Conservation (phyloP, 2,329 filamentous ascomycete genomes). For the Xylariaceae sp. region DNA sequence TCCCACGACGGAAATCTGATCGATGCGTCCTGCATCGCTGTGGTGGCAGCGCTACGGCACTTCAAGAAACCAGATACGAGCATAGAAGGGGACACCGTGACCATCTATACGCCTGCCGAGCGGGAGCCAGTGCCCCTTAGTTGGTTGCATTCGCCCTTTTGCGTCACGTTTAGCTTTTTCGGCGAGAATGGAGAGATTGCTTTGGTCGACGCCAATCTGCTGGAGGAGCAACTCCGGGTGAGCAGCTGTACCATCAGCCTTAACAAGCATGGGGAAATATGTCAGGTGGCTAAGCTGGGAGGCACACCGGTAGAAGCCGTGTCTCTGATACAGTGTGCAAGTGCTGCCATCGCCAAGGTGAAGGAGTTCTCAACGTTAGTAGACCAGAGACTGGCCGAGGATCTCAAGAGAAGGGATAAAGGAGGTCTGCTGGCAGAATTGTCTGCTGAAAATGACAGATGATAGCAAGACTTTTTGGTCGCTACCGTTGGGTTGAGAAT, state of each 20-base stretch:
- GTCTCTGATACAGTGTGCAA: slow-evolving; percentile 69
- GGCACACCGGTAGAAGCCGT: slow-evolving; percentile 78
- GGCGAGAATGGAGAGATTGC: slow-evolving; percentile 64
- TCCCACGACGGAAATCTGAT: slow-evolving; percentile 87
- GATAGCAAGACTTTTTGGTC: slow-evolving; percentile 30
- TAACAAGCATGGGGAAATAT: slow-evolving; percentile 85
- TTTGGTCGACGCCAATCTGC: slow-evolving; percentile 63
- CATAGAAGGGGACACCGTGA: slow-evolving; percentile 78
- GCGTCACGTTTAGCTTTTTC: slow-evolving; percentile 85
- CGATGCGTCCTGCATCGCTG: slow-evolving; percentile 78
- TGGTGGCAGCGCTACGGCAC: slow-evolving; percentile 83
- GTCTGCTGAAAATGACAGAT: slow-evolving; percentile 80
- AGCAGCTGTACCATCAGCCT: slow-evolving; percentile 76
- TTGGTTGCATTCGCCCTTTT: slow-evolving; percentile 88
- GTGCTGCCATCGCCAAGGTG: slow-evolving; percentile 68
- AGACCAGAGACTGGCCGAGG: slow-evolving; percentile 67
- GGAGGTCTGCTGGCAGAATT: slow-evolving; percentile 73
- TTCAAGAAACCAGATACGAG: slow-evolving; percentile 87
- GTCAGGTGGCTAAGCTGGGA: slow-evolving; percentile 85
- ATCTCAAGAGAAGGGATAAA: slow-evolving; percentile 70
- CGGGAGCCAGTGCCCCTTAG: slow-evolving; percentile 85
- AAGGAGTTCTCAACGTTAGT: slow-evolving; percentile 74
- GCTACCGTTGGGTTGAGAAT: slow-evolving; percentile 13
- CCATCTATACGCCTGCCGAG: slow-evolving; percentile 77
- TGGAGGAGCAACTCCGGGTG: slow-evolving; percentile 72